A percentile compares a stretch with the other conserved stretches of the same genome.
These are phyloP conservation scores for Fusarium sp. DNA, from an alignment of 2,329 filamentous ascomycete genomes.

Conservation along the genomic window DNA sequence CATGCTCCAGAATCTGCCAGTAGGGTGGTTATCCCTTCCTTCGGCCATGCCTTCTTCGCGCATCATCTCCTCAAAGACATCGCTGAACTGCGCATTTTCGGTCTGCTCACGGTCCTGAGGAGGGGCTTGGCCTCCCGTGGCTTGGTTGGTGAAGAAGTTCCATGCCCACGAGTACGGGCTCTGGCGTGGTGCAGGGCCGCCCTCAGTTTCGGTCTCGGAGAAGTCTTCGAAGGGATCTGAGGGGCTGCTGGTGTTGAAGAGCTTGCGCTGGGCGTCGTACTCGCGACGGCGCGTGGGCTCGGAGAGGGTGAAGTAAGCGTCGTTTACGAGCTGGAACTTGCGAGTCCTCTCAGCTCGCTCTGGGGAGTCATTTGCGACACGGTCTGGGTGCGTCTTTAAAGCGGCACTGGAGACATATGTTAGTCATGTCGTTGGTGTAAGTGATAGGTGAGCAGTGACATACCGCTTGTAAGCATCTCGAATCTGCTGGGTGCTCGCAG, in stretches of 20 bases:
- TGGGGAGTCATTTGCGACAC: slow-evolving; percentile 84
- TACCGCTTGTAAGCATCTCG: slow-evolving; percentile 95
- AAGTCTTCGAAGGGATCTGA: slow-evolving; percentile 60
- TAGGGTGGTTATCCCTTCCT: slow-evolving; percentile 68
- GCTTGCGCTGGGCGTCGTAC: slow-evolving; percentile 76
- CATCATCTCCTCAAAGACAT: slow-evolving; percentile 91
- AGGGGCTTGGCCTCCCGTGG: slow-evolving; percentile 39
- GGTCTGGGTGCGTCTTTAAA: slow-evolving; percentile 92
- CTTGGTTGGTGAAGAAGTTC: slow-evolving; percentile 65
- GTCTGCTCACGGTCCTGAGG: slow-evolving; percentile 63
- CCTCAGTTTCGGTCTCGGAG: slow-evolving; percentile 49
- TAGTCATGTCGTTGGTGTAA: slow-evolving; percentile 15
- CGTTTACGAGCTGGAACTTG: slow-evolving; percentile 91
- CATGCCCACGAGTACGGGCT: slow-evolving; percentile 82
- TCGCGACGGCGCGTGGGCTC: slow-evolving; percentile 81
- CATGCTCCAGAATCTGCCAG: slow-evolving; percentile 85
- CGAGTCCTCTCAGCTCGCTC: slow-evolving; percentile 85
- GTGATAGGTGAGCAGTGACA: slow-evolving; percentile 8
- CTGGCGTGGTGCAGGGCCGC: slow-evolving; percentile 54
- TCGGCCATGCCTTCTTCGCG: slow-evolving; percentile 86
- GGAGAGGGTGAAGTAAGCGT: slow-evolving; percentile 92
- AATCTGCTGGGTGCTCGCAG: slow-evolving; percentile 83
- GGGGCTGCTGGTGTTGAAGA: slow-evolving; percentile 49
- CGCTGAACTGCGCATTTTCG: slow-evolving; percentile 85
- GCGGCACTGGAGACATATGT: slow-evolving; percentile 71